Evolutionary conservation across 1,284 basidiomycete species (phyloP), one percentile per base, ranked within the genome.

Genomic region (Hemileia vastatrix): DNA sequence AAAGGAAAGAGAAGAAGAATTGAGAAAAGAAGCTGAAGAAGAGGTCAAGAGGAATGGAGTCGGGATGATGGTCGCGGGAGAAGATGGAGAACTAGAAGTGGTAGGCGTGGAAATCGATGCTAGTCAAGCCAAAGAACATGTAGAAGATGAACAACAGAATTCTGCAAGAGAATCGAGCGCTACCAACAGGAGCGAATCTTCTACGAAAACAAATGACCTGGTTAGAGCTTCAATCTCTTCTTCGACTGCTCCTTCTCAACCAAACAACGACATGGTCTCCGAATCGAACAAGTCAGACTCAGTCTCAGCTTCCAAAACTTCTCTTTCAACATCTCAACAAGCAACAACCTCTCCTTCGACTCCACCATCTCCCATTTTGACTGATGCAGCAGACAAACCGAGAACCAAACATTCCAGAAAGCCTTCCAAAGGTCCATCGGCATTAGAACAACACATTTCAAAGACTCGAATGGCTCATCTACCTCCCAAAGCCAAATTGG

Each of bases 401-500:
- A 40, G 36, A 40, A 40, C 36, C 36, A 40, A 40, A 15, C 36
- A 40, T 15, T 40, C 36, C 8, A 23, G 55, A 48, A 57, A 49
- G 18, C 54, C 21, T 18, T 58, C 55, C 13, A 24, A 19, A 19
- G 55, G 56, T n/a, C 64, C 64, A 4, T 64, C 63, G 9, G 64
- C 64, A 6, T 36, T 66, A 21, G 67, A 70, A 33, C 62, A 64
- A 11, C 56, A 70, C 56, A 63, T 71, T 15, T 71, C 69, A n/a
- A 54, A 67, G 2, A 72, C 70, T 5, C 66, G 70, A 32, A 68
- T 68, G 69, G 68, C 67, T 24, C 68, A 65, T 9, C 56, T 72
- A 23, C 70, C 70, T 1, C 70, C 70, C 8, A 72, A 72, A 52
- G 21, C 64, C 13, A 68, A 67, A 60, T 58, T 54, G n/a, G 70